Percentiles rank a stretch among this genome's conserved stretches.
Conservation (phyloP, 805 yeast species). For the Barnettozyma sp. region DNA sequence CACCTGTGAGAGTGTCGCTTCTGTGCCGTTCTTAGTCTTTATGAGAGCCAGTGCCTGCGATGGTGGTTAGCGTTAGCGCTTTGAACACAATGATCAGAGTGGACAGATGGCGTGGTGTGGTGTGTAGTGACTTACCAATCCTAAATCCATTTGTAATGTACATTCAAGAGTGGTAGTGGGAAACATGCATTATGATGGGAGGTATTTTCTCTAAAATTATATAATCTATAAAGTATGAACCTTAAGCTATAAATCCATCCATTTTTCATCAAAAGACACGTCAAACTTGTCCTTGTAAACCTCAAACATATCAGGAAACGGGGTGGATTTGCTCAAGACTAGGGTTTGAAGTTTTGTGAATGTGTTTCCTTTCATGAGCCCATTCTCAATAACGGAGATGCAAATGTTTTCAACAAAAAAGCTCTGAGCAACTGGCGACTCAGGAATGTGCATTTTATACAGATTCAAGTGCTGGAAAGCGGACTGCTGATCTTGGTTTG, state of each 20-base stretch:
- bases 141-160: too few relatives aligned
- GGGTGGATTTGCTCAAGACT: slow-evolving; percentile 36
- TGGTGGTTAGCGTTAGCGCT: too few relatives aligned
- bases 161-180: too few relatives aligned
- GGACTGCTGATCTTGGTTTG: slow-evolving; percentile 18
- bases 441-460: slow-evolving; percentile 22
- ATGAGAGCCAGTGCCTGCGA: slow-evolving; percentile 17
- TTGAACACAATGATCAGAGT: too few relatives aligned
- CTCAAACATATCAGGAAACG: slow-evolving; percentile 32
- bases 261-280: slow-evolving; percentile 7
- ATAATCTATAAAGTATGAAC: too few relatives aligned
- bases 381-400: slow-evolving; percentile 46
- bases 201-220: too few relatives aligned
- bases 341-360: slow-evolving; percentile 34
- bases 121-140: too few relatives aligned
- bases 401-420: slow-evolving; percentile 42
- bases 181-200: too few relatives aligned
- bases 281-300: slow-evolving; percentile 17
- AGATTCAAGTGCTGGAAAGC: slow-evolving; percentile 13
- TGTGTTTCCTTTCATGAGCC: slow-evolving; percentile 46
- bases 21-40: slow-evolving; percentile 12
- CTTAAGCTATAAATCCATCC: slow-evolving; percentile 19
- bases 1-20: slow-evolving; percentile 1
- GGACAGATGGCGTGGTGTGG: too few relatives aligned
- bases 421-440: slow-evolving; percentile 25